Conservation (phyloP, 352 stramenopile genomes). For the Phytophthora lateralis region DNA sequence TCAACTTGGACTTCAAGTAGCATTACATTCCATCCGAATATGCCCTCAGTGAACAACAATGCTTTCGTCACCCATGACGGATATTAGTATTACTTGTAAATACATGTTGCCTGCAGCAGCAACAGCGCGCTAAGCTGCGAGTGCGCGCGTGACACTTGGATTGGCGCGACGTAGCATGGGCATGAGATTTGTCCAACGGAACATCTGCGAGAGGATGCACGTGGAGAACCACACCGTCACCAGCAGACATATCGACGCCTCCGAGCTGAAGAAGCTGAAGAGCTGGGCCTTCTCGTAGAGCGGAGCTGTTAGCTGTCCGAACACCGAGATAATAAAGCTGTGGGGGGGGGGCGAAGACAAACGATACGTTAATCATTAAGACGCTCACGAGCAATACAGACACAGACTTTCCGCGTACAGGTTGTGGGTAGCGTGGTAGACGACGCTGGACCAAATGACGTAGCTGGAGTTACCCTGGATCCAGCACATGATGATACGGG, state of each 20-base stretch:
- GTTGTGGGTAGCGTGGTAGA: constrained; percentile 88
- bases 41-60: too few relatives aligned
- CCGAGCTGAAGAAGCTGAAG: constrained; percentile 89
- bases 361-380: not conserved
- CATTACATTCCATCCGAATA: too few relatives aligned
- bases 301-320: constrained; percentile 83
- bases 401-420: constrained; percentile 55
- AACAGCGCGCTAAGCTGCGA: constrained; percentile 37
- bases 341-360: not conserved
- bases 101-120: not conserved
- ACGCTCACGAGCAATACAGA: not conserved
- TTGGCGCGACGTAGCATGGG: constrained; percentile 61
- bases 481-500: constrained; percentile 92
- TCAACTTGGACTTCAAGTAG: constrained; percentile 8
- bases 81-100: constrained; percentile 3
- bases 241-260: constrained; percentile 81
- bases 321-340: constrained; percentile 89
- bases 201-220: constrained; percentile 89
- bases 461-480: constrained; percentile 90
- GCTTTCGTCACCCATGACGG: too few relatives aligned
- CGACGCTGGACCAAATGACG: constrained; percentile 88
- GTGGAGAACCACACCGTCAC: constrained; percentile 91
- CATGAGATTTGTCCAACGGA: constrained; percentile 82
- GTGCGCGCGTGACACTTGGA: constrained; percentile 41
- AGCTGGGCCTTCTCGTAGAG: constrained; percentile 82